Percentiles rank a stretch among this genome's conserved stretches.
phyloP scores from a whole-genome alignment of 768 basidiomycete species.

The Crepidotus variabilis region DNA sequence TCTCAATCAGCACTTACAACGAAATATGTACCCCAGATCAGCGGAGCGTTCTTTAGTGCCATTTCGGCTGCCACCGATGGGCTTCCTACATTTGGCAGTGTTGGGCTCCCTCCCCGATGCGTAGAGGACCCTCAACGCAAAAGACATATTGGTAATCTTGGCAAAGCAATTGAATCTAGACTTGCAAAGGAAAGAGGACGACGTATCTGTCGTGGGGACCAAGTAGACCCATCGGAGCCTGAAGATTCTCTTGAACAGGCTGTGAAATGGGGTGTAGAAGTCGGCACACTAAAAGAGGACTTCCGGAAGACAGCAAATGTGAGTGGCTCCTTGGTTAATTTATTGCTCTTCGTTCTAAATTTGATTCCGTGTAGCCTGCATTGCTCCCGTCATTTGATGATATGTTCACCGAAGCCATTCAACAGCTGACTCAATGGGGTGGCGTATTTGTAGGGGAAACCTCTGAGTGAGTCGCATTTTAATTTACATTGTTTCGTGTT shows the following conservation, averaged over 20 bases:
- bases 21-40: conserved; percentile 30
- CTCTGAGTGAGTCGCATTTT: conserved; percentile 45
- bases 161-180: conserved; percentile 63
- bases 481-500: conserved; percentile 7
- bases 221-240: conserved; percentile 32
- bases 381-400: conserved; percentile 61
- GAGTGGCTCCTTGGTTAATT: conserved; percentile 19
- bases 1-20: conserved; percentile 35
- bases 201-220: conserved; percentile 59
- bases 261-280: conserved; percentile 69
- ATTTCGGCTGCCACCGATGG: conserved; percentile 55
- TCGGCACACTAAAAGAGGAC: conserved; percentile 51
- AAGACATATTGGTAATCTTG: conserved; percentile 68
- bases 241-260: conserved; percentile 59
- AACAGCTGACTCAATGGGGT: conserved; percentile 71
- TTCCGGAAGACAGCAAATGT: conserved; percentile 57
- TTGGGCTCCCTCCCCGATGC: conserved; percentile 74
- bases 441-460: conserved; percentile 67
- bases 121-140: conserved; percentile 75
- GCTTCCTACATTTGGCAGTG: conserved; percentile 70
- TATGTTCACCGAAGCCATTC: conserved; percentile 75
- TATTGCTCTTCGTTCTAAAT: conserved; percentile 14
- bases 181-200: conserved; percentile 62
- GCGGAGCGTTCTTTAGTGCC: conserved; percentile 26
- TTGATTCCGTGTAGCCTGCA: conserved; percentile 38